phyloP scores from a whole-genome alignment of 257 asterid genomes.

The Parsonsia alboflavescens region DNA sequence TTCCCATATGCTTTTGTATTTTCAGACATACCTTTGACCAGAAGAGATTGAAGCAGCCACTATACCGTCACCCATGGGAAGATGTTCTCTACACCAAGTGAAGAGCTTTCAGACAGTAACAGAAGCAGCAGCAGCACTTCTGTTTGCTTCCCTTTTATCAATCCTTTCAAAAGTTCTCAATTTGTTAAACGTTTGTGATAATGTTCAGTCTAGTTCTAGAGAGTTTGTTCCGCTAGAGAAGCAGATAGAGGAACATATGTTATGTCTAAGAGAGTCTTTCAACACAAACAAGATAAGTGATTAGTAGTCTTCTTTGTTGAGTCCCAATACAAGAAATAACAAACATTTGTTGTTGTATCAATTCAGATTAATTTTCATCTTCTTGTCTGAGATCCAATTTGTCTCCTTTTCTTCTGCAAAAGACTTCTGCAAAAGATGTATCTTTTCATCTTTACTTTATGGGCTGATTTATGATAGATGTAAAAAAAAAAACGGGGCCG shows the following conservation, averaged over 20 bases:
- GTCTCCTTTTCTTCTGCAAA: neutral
- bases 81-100: constrained; percentile 98
- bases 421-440: neutral
- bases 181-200: constrained; percentile 22
- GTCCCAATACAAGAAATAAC: constrained; percentile 11
- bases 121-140: neutral
- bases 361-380: constrained; percentile 6
- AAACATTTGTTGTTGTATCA: constrained; percentile 4
- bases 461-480: neutral
- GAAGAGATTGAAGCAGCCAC: constrained; percentile 97
- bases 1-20: constrained; percentile 6
- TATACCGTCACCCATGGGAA: constrained; percentile 99
- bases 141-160: neutral
- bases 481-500: too few species aligned
- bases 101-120: constrained; percentile 16
- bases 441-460: neutral
- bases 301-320: constrained; percentile 7
- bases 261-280: constrained; percentile 20
- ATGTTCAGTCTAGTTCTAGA: constrained; percentile 27
- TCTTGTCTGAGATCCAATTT: neutral
- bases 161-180: constrained; percentile 18
- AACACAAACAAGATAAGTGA: constrained; percentile 9
- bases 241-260: constrained; percentile 19
- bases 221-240: constrained; percentile 28
- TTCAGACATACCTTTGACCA: constrained; percentile 97